A percentile compares a stretch with the other conserved stretches of the same genome.
Conservation (phyloP, 805 yeast species). For the Zygosaccharomyces siamensis region DNA sequence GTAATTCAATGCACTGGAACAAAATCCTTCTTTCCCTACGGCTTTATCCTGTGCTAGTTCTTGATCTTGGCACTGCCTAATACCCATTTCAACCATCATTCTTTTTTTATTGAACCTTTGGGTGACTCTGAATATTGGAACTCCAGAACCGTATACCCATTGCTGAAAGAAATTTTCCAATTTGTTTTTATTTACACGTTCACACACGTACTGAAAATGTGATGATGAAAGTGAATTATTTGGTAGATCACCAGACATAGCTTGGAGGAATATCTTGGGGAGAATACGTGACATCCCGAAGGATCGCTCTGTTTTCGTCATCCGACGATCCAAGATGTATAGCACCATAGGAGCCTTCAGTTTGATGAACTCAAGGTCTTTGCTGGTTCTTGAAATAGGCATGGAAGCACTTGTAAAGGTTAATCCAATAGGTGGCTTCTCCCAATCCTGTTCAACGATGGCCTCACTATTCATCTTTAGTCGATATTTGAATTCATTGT, state of each 20-base stretch:
- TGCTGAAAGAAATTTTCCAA: constrained; percentile 82
- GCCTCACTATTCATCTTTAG: constrained; percentile 60
- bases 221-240: constrained; percentile 72
- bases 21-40: constrained; percentile 28
- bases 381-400: constrained; percentile 27
- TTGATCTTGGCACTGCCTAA: constrained; percentile 78
- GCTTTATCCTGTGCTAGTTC: constrained; percentile 40
- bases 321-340: constrained; percentile 78
- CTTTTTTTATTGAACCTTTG: constrained; percentile 92
- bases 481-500: constrained; percentile 71
- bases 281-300: constrained; percentile 88
- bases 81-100: constrained; percentile 90
- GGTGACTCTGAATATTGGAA: constrained; percentile 81
- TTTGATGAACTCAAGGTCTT: constrained; percentile 61
- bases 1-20: constrained; percentile 26
- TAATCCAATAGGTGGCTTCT: constrained; percentile 73
- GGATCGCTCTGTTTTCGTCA: constrained; percentile 94
- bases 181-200: constrained; percentile 83
- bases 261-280: constrained; percentile 86
- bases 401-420: constrained; percentile 41
- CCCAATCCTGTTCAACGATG: constrained; percentile 70
- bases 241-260: constrained; percentile 88
- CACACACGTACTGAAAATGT: constrained; percentile 92
- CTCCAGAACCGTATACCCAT: constrained; percentile 88
- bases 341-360: constrained; percentile 84